These are phyloP conservation scores for Debaryomyces tyrocola DNA, from an alignment of 805 yeast genomes.

Conservation along the genomic window DNA sequence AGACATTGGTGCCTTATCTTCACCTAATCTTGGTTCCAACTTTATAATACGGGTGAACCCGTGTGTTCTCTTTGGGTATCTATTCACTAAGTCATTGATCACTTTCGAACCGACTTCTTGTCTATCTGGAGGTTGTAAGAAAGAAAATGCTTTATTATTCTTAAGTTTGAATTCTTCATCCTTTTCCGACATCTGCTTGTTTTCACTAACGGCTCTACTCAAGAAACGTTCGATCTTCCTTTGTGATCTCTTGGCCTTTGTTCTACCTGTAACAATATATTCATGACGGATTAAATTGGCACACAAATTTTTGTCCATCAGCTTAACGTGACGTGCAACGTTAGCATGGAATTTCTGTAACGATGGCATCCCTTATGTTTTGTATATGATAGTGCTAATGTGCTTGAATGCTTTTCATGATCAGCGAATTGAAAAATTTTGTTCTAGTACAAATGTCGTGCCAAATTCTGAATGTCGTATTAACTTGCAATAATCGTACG, in stretches of 20 bases:
- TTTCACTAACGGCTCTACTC: conserved; percentile 27
- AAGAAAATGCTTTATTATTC: conserved; percentile 18
- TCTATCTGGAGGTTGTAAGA: conserved; percentile 51
- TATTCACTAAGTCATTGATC: conserved; percentile 58
- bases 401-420: too few species aligned
- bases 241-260: conserved; percentile 47
- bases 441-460: too few species aligned
- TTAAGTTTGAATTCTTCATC: conserved; percentile 12
- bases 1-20: conserved; percentile 86
- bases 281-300: conserved; percentile 47
- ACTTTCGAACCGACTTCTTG: conserved; percentile 56
- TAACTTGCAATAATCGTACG: too few species aligned
- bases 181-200: conserved; percentile 18
- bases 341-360: conserved; percentile 42
- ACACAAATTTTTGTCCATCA: conserved; percentile 45
- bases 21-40: conserved; percentile 80
- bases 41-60: conserved; percentile 86
- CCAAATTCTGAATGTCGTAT: too few species aligned
- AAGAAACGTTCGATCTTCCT: conserved; percentile 39
- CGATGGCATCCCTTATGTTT: conserved; percentile 31
- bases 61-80: conserved; percentile 64
- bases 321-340: conserved; percentile 42
- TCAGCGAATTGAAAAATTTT: too few species aligned
- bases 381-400: not conserved
- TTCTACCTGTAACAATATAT: conserved; percentile 40